Evolutionary conservation across 129 eudicot genomes (phyloP).

Genomic region (Flaveria trinervia): DNA sequence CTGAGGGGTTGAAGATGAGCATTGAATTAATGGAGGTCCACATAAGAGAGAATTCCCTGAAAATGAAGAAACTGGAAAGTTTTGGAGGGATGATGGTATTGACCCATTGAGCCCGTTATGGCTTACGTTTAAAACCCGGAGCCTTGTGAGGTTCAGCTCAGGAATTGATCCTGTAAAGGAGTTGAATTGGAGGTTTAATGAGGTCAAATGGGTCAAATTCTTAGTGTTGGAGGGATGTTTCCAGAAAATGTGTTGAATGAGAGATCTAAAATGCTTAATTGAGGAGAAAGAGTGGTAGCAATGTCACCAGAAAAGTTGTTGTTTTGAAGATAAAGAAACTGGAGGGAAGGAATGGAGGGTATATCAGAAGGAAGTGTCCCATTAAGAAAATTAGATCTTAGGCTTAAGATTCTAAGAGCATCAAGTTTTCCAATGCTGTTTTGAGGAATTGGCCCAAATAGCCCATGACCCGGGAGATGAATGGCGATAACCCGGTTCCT

Average conservation of each 20-base stretch:
- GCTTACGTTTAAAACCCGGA: conserved; percentile 61
- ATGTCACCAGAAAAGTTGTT: conserved; percentile 67
- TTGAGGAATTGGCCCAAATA: conserved; percentile 69
- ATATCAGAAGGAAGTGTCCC: conserved; percentile 78
- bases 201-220: conserved; percentile 52
- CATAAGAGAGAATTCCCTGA: conserved; percentile 64
- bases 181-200: conserved; percentile 64
- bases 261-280: conserved; percentile 59
- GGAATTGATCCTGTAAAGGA: conserved; percentile 67
- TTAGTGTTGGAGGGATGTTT: conserved; percentile 44
- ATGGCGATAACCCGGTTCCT: conserved; percentile 66
- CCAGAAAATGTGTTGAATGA: conserved; percentile 75
- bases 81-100: conserved; percentile 63
- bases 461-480: conserved; percentile 87
- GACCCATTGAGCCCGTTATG: conserved; percentile 62
- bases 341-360: conserved; percentile 68
- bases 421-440: conserved; percentile 61
- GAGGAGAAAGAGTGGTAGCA: conserved; percentile 48
- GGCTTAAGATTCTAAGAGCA: conserved; percentile 67
- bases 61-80: conserved; percentile 72
- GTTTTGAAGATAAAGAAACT: conserved; percentile 63
- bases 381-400: conserved; percentile 67
- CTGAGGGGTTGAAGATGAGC: conserved; percentile 39
- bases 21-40: conserved; percentile 55
- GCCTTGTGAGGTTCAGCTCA: conserved; percentile 51